phyloP scores from a whole-genome alignment of 768 basidiomycete genomes.

The Lactarius pseudohatsudake region DNA sequence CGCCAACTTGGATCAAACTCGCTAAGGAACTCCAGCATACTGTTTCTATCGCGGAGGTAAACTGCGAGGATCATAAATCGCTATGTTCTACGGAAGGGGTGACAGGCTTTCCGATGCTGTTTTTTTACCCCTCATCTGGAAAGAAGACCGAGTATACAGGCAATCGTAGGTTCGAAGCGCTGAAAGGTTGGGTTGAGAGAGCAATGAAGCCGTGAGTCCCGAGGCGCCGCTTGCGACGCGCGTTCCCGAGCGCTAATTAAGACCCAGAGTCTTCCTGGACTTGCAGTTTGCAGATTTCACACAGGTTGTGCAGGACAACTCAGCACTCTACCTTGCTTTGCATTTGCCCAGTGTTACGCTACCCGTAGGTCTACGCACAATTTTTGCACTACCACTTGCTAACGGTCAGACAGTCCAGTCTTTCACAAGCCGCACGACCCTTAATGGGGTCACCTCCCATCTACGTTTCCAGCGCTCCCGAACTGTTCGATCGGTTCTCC shows the following conservation, averaged over 20 bases:
- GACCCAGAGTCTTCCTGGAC: constrained; percentile 38
- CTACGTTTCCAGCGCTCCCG: constrained; percentile 40
- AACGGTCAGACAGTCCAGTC: constrained; percentile 41
- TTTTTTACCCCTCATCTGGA: constrained; percentile 56
- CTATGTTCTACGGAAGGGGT: constrained; percentile 70
- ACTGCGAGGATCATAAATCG: constrained; percentile 75
- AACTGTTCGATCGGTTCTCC: constrained; percentile 38
- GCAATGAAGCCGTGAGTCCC: constrained; percentile 65
- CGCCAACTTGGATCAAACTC: constrained; percentile 76
- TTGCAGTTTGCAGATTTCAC: constrained; percentile 47
- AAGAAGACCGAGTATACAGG: constrained; percentile 73
- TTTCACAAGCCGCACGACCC: constrained; percentile 56
- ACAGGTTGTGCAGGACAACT: constrained; percentile 42
- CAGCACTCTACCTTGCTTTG: constrained; percentile 62
- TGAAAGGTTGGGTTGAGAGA: constrained; percentile 74
- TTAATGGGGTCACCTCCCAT: constrained; percentile 51
- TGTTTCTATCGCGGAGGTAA: constrained; percentile 79
- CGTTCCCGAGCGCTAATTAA: constrained; percentile 11
- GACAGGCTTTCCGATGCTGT: constrained; percentile 80
- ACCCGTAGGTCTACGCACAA: constrained; percentile 36
- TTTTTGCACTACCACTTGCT: not conserved
- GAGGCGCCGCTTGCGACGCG: not conserved
- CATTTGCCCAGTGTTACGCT: constrained; percentile 38
- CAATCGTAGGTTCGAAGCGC: constrained; percentile 64
- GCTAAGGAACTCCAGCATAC: constrained; percentile 67